Conservation (phyloP, 1,284 basidiomycete genomes). For the Austropuccinia psidii region DNA sequence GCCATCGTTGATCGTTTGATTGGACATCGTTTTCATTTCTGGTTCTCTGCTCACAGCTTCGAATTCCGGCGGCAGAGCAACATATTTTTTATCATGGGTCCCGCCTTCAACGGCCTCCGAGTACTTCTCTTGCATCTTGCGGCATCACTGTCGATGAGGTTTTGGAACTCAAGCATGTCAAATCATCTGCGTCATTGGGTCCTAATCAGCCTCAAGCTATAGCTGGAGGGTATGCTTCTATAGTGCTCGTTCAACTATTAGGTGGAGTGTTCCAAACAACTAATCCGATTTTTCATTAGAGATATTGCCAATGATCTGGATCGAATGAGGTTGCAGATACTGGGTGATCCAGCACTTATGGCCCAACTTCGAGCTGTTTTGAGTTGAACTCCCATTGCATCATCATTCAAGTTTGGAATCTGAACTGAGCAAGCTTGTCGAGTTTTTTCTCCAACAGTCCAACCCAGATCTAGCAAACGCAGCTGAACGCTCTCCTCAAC, state of each 20-base stretch:
- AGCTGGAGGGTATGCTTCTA: conserved; percentile 26
- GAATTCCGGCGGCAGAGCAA: conserved; percentile 23
- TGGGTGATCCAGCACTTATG: conserved; percentile 75
- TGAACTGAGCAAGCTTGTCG: not conserved
- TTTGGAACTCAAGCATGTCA: conserved; percentile 25
- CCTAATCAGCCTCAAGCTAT: not conserved
- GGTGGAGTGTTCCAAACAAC: not conserved
- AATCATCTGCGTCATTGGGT: not conserved
- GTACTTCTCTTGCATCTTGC: conserved; percentile 8
- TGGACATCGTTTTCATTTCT: too few species aligned
- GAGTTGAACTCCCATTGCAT: conserved; percentile 39
- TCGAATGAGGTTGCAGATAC: conserved; percentile 75
- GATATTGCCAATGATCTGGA: conserved; percentile 60
- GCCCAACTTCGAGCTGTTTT: conserved; percentile 61
- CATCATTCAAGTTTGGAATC: conserved; percentile 32
- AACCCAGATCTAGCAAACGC: conserved; percentile 73
- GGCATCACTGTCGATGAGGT: conserved; percentile 29
- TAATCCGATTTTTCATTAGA: not conserved
- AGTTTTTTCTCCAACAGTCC: conserved; percentile 50
- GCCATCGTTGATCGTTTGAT: not conserved
- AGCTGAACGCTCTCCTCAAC: conserved; percentile 59
- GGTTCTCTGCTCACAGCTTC: not conserved
- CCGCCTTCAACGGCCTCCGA: conserved; percentile 1
- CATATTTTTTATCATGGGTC: conserved; percentile 13
- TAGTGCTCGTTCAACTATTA: not conserved